Evolutionary conservation across 257 asterid species (phyloP).

Genomic region (Rubia yunnanensis): DNA sequence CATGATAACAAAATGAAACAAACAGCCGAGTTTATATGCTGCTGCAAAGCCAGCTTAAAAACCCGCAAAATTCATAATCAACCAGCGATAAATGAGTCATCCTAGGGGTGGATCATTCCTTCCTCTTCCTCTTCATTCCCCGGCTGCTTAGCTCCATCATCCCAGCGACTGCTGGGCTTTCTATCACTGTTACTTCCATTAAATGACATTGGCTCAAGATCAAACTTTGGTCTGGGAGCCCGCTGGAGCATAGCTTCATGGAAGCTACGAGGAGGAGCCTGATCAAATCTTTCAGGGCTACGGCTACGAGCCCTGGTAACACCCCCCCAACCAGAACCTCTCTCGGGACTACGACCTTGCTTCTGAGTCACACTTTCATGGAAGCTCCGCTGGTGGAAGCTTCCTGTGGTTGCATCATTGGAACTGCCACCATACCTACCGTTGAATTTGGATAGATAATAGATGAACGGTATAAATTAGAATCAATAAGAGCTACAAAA

Average conservation of each 20-base stretch:
- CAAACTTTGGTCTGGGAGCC: slow-evolving; percentile 13
- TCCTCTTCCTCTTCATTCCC: slow-evolving; percentile 28
- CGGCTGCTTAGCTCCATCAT: slow-evolving; percentile 11
- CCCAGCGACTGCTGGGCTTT: slow-evolving; percentile 7
- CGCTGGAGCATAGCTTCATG: slow-evolving; percentile 50
- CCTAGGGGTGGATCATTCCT: slow-evolving; percentile 22
- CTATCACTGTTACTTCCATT: neutral
- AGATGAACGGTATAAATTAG: neutral
- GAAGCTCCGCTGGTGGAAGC: slow-evolving; percentile 40
- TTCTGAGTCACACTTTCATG: slow-evolving; percentile 31
- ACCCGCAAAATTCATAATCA: neutral
- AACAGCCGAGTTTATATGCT: too few species aligned
- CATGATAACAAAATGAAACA: neutral
- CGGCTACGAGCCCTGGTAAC: slow-evolving; percentile 37
- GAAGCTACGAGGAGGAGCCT: slow-evolving; percentile 33
- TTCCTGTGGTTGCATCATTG: slow-evolving; percentile 28
- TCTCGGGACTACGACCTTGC: slow-evolving; percentile 33
- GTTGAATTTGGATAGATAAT: slow-evolving; percentile 9
- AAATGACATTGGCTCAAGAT: slow-evolving; percentile 10
- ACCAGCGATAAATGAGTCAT: neutral
- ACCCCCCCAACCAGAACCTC: slow-evolving; percentile 46
- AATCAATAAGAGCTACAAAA: neutral
- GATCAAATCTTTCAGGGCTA: slow-evolving; percentile 48
- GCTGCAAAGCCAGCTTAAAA: too few species aligned
- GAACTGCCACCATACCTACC: slow-evolving; percentile 38